A percentile compares a stretch with the other conserved stretches of the same genome.
Conservation (phyloP, 2,329 filamentous ascomycete species). For the Elsinoe perseae region DNA sequence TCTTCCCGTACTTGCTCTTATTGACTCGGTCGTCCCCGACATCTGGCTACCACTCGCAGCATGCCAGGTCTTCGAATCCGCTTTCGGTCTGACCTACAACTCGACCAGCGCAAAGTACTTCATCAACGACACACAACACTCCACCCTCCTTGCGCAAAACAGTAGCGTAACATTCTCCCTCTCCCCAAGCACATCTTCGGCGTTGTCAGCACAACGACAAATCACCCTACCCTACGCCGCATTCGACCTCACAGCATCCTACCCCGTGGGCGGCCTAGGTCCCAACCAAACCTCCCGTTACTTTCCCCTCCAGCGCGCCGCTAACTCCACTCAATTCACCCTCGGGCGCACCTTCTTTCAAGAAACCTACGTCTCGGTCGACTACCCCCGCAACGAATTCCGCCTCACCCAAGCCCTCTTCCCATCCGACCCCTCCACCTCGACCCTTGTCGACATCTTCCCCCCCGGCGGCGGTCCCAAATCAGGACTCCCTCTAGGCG, state of each 20-base stretch:
- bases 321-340: constrained; percentile 49
- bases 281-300: constrained; percentile 50
- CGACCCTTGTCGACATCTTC: constrained; percentile 29
- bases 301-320: constrained; percentile 56
- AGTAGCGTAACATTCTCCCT: constrained; percentile 40
- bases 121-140: constrained; percentile 32
- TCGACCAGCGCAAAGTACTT: constrained; percentile 30
- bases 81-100: constrained; percentile 35
- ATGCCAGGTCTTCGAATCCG: constrained; percentile 30
- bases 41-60: constrained; percentile 35
- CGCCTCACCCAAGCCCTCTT: constrained; percentile 35
- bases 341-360: constrained; percentile 64
- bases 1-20: constrained; percentile 37
- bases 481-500: constrained; percentile 22
- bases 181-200: constrained; percentile 29
- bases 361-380: constrained; percentile 50
- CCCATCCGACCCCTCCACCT: constrained; percentile 27
- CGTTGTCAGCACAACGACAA: constrained; percentile 30
- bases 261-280: constrained; percentile 48
- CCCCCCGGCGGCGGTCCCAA: constrained; percentile 20
- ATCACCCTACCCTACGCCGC: constrained; percentile 44
- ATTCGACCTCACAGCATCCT: constrained; percentile 40
- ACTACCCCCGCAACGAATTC: constrained; percentile 43
- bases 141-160: constrained; percentile 30
- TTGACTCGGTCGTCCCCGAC: constrained; percentile 35